Percentiles rank a stretch among this genome's conserved stretches.
Conservation (phyloP, 1,139 yeast species). For the Taiozyma sp. region DNA sequence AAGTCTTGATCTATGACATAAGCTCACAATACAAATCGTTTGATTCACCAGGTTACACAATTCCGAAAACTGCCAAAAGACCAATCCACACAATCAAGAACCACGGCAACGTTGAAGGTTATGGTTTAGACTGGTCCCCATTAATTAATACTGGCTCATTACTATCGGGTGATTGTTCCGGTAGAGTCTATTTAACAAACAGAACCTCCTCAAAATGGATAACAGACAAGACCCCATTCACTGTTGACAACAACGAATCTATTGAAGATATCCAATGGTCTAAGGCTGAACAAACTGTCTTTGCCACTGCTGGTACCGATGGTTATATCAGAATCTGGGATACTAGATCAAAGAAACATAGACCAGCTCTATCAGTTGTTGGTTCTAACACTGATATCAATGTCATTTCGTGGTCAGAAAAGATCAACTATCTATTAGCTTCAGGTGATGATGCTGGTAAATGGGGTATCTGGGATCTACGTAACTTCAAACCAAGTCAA, state of each 20-base stretch:
- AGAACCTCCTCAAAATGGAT: slow-evolving; percentile 79
- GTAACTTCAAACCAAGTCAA: slow-evolving; percentile 60
- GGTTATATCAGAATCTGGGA: slow-evolving; percentile 96
- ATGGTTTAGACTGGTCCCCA: slow-evolving; percentile 97
- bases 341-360: slow-evolving; percentile 85
- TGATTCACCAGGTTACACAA: slow-evolving; percentile 78
- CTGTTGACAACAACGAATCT: slow-evolving; percentile 55
- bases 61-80: slow-evolving; percentile 71
- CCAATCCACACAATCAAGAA: slow-evolving; percentile 80
- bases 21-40: slow-evolving; percentile 77
- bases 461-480: slow-evolving; percentile 98
- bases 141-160: slow-evolving; percentile 72
- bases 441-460: slow-evolving; percentile 97
- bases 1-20: slow-evolving; percentile 78
- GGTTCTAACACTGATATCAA: slow-evolving; percentile 89
- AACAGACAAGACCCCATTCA: slow-evolving; percentile 82
- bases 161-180: slow-evolving; percentile 84
- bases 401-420: slow-evolving; percentile 93
- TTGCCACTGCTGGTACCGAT: slow-evolving; percentile 90
- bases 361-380: slow-evolving; percentile 79
- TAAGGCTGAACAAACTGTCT: slow-evolving; percentile 83
- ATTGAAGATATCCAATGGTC: slow-evolving; percentile 98
- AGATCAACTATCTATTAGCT: slow-evolving; percentile 81
- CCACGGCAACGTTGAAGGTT: slow-evolving; percentile 97
- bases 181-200: slow-evolving; percentile 72